Conservation (phyloP, 129 eudicot species). For the Helianthus tuberosus region DNA sequence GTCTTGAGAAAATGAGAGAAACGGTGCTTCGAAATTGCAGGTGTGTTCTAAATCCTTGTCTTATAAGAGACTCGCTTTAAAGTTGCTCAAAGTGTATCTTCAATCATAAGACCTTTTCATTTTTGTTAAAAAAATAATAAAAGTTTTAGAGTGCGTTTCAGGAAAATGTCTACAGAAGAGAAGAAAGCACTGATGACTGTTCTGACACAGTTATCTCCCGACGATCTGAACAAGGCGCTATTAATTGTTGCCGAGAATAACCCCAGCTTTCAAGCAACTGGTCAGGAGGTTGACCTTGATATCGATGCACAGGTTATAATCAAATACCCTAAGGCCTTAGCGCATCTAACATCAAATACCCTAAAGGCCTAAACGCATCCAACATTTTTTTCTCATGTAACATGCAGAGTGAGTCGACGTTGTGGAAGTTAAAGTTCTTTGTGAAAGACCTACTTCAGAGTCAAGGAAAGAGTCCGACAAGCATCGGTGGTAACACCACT, state of each 20-base stretch:
- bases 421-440: slow-evolving; percentile 84
- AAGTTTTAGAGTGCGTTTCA: slow-evolving; percentile 19
- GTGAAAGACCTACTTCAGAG: slow-evolving; percentile 56
- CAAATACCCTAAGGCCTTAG: slow-evolving; percentile 9
- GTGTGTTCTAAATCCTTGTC: slow-evolving; percentile 37
- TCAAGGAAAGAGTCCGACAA: slow-evolving; percentile 52
- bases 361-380: not conserved
- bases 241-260: slow-evolving; percentile 65
- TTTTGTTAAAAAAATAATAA: not conserved
- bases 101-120: not conserved
- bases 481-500: slow-evolving; percentile 33
- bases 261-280: slow-evolving; percentile 60
- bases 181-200: slow-evolving; percentile 67
- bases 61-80: not conserved
- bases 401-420: slow-evolving; percentile 70
- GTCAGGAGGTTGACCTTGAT: slow-evolving; percentile 70
- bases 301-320: slow-evolving; percentile 70
- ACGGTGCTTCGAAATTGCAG: slow-evolving; percentile 78
- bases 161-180: slow-evolving; percentile 86
- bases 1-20: slow-evolving; percentile 64
- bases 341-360: slow-evolving; percentile 1
- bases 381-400: not conserved
- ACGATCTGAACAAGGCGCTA: slow-evolving; percentile 71
- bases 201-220: slow-evolving; percentile 60
- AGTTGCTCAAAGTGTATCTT: not conserved